A percentile compares a stretch with the other conserved stretches of the same genome.
phyloP scores from a whole-genome alignment of 2,329 filamentous ascomycete genomes.

The Alternaria panax region DNA sequence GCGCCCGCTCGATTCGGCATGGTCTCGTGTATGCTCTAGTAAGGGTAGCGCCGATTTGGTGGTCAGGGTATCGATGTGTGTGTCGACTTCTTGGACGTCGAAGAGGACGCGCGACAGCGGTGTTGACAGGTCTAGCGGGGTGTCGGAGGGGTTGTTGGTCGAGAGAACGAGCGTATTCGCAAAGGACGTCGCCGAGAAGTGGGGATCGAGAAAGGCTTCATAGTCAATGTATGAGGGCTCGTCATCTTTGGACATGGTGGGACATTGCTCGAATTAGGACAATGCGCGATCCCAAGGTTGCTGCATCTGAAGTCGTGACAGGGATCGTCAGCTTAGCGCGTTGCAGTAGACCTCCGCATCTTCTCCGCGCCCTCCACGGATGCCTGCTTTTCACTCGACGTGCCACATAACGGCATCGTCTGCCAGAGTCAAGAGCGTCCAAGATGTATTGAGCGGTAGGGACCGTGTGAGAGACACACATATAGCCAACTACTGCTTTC shows the following conservation, averaged over 20 bases:
- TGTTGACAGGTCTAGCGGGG: constrained; percentile 89
- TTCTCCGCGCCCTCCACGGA: neutral
- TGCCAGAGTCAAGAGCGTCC: too few relatives aligned
- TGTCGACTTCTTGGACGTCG: constrained; percentile 96
- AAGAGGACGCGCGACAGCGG: constrained; percentile 93
- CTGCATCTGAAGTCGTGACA: neutral
- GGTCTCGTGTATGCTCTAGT: constrained; percentile 76
- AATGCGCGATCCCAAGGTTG: neutral
- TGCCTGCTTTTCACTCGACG: neutral
- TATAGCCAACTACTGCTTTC: too few relatives aligned
- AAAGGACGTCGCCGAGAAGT: constrained; percentile 81
- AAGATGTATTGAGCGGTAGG: too few relatives aligned
- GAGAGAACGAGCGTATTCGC: constrained; percentile 87
- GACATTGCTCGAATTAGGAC: neutral
- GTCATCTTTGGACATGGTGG: constrained; percentile 45
- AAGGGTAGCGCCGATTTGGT: constrained; percentile 83
- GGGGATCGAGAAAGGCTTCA: constrained; percentile 83
- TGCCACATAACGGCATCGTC: too few relatives aligned
- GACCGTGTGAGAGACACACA: too few relatives aligned
- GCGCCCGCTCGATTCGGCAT: constrained; percentile 73
- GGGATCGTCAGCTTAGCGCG: constrained; percentile 15
- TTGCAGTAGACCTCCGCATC: neutral
- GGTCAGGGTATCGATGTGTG: constrained; percentile 89
- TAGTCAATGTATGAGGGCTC: constrained; percentile 94
- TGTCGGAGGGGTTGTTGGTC: constrained; percentile 92